Conservation (phyloP, 179 eudicot genomes). For the Sideroxylon spinosum region DNA sequence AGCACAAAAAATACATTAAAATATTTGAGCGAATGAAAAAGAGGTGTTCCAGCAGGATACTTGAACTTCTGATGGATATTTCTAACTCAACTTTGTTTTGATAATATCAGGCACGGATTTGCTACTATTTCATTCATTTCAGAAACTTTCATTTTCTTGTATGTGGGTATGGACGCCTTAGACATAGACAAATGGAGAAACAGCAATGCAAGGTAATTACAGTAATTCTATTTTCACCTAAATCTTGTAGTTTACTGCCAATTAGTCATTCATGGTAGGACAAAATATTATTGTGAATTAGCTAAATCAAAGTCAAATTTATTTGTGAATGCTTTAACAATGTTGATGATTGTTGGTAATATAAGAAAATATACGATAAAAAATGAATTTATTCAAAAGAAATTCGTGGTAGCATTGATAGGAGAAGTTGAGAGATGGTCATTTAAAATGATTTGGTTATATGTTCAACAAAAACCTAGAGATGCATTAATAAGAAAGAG, state of each 20-base stretch:
- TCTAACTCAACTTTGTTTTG: slow-evolving; percentile 16
- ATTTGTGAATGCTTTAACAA: not conserved
- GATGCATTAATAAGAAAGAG: no score
- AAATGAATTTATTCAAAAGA: no score
- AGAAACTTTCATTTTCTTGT: slow-evolving; percentile 71
- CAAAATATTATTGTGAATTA: not conserved
- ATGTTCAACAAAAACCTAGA: no score
- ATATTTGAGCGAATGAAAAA: not conserved
- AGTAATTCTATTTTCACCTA: slow-evolving; percentile 8
- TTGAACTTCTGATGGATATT: not conserved
- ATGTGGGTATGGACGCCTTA: slow-evolving; percentile 82
- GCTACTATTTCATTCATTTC: slow-evolving; percentile 76
- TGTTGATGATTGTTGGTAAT: not conserved
- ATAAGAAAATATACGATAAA: no score
- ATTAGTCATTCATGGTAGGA: not conserved
- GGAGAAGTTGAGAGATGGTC: no score
- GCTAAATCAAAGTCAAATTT: not conserved
- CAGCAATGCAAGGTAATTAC: slow-evolving; percentile 45
- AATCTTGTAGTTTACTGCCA: not conserved
- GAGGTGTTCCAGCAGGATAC: not conserved
- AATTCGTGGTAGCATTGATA: no score
- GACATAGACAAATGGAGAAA: slow-evolving; percentile 72
- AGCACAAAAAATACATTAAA: not conserved
- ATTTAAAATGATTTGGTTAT: no score
- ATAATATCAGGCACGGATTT: slow-evolving; percentile 65